phyloP scores from a whole-genome alignment of 441 rosid genomes.

The Eutrema salsugineum region DNA sequence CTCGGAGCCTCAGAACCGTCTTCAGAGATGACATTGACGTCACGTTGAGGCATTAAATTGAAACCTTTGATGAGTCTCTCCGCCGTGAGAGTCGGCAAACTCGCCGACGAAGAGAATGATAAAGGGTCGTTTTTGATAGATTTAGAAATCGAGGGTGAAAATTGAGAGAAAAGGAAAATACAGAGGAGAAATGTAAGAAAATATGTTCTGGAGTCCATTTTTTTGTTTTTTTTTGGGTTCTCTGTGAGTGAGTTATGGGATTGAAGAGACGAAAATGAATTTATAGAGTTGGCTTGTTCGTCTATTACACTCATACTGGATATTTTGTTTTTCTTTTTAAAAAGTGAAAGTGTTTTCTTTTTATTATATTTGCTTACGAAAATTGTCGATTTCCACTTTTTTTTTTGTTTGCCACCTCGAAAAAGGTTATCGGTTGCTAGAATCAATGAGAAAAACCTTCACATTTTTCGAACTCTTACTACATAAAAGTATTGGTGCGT shows the following conservation, averaged over 20 bases:
- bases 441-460: conserved; percentile 6
- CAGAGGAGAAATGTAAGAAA: conserved; percentile 22
- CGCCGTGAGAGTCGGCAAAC: conserved; percentile 24
- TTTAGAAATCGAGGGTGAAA: conserved; percentile 10
- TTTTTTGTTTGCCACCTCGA: conserved; percentile 25
- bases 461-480: neutral
- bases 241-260: neutral
- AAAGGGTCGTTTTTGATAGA: conserved; percentile 8
- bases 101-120: conserved; percentile 27
- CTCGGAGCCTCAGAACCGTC: conserved; percentile 24
- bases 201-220: conserved; percentile 17
- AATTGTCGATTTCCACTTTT: neutral
- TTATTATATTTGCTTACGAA: neutral
- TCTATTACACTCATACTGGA: too few species aligned
- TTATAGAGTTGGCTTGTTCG: conserved; percentile 16
- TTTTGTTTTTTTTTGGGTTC: neutral
- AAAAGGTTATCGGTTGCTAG: conserved; percentile 7
- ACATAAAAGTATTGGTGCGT: too few species aligned
- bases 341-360: too few species aligned
- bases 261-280: conserved; percentile 12
- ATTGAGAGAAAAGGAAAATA: conserved; percentile 13
- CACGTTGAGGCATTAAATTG: conserved; percentile 26
- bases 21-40: conserved; percentile 22
- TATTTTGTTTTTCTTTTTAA: too few species aligned
- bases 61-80: conserved; percentile 32